Percentiles rank a stretch among this genome's conserved stretches.
Evolutionary conservation across 495 filamentous ascomycete species (phyloP).

Genomic region (Neurospora pannonica): DNA sequence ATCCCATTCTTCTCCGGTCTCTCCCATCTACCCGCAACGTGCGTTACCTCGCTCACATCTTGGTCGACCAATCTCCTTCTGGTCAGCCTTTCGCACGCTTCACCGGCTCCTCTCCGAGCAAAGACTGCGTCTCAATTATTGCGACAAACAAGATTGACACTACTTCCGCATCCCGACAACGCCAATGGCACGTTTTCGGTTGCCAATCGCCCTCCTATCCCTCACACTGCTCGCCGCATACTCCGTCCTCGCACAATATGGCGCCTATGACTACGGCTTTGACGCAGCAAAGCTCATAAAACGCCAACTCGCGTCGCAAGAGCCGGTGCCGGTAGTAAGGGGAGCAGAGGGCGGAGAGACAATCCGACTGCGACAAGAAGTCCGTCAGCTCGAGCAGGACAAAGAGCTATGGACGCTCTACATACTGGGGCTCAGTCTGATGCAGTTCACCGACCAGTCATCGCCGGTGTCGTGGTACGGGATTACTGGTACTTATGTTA

Average conservation of each 20-base stretch:
- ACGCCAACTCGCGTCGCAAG: conserved; percentile 11
- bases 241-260: conserved; percentile 9
- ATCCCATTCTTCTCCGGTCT: not conserved
- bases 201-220: not conserved
- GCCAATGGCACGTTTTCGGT: conserved; percentile 5
- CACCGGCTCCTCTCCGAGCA: not conserved
- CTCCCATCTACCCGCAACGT: not conserved
- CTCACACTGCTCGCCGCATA: not conserved
- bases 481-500: conserved; percentile 27
- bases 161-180: not conserved
- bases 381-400: conserved; percentile 48
- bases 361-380: conserved; percentile 33
- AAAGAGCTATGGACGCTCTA: conserved; percentile 50
- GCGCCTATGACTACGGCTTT: conserved; percentile 34
- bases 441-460: conserved; percentile 45
- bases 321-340: conserved; percentile 10
- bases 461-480: conserved; percentile 51
- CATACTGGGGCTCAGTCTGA: conserved; percentile 42
- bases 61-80: not conserved
- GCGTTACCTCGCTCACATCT: not conserved
- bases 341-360: conserved; percentile 5
- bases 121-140: not conserved
- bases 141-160: not conserved
- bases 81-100: not conserved
- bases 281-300: conserved; percentile 17